Evolutionary conservation across 2,329 filamentous ascomycete genomes (phyloP), one percentile per base, ranked within the genome.

Genomic region (Alternaria rosae): DNA sequence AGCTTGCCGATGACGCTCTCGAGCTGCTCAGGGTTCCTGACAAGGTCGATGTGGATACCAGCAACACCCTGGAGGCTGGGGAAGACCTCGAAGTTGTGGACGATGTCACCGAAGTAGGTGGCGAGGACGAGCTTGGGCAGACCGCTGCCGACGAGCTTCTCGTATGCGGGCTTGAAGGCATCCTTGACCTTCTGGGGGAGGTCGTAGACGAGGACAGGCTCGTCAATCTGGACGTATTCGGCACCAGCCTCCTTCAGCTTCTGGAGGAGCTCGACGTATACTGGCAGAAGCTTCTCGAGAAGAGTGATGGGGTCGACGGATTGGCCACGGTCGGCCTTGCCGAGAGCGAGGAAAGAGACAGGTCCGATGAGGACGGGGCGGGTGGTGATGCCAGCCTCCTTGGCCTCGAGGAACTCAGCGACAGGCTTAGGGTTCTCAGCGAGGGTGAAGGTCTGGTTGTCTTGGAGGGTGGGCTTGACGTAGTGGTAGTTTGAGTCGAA

Each of bases 401-500:
- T 98, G 80, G 95, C 95, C 88, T 99, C 95, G 75, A 91, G 87
- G 89, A 95, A 99, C 83, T 99, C 92, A 75, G 82, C 86, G 71
- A 99, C 92, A 74, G 95, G 93, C 91, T 99, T 99, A 82, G 95
- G 93, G 83, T 90, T 91, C 74, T 88, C 84, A 66, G 87, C 84
- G 67, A 99, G 92, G 85, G 91, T 94, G 90, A 99, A 99, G 79
- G 88, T 90, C 89, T 99, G 95, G 88, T 92, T 91, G 85, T 97
- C 91, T 85, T 97, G 93, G 72, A 99, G 89, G 67, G 95, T 97
- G 70, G 95, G 95, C 90, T 98, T 98, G 85, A 98, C 95, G 84
- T 99, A 99, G 89, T 98, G 95, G 91, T 99, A 99, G 91, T 99
- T 99, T 71, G 93, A 97, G 88, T 99, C 95, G 81, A 99, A 99